A percentile compares a stretch with the other conserved stretches of the same genome.
Conservation (phyloP, 176 grass and related monocot species). For the Oryza longistaminata region DNA sequence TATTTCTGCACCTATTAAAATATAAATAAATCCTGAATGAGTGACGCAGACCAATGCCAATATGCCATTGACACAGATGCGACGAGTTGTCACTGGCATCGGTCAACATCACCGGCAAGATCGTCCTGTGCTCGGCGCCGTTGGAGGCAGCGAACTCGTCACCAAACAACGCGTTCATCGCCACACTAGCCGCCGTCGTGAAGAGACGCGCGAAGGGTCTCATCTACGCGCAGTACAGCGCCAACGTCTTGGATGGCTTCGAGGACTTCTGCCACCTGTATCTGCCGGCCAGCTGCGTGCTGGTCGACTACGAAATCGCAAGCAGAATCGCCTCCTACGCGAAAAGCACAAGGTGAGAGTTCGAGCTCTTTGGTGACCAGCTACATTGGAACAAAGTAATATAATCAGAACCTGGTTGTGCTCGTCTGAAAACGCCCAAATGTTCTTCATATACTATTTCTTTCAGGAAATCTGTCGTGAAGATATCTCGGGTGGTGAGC, state of each 20-base stretch:
- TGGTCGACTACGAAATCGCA: slow-evolving; percentile 7
- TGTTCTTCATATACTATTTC: neutral
- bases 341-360: neutral
- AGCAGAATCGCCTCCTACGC: neutral
- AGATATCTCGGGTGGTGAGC: neutral
- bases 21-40: too few species aligned
- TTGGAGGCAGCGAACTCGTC: too few species aligned
- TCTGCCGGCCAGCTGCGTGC: neutral
- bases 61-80: neutral
- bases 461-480: neutral
- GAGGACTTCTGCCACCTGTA: neutral
- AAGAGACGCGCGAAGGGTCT: neutral
- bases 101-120: slow-evolving; percentile 18
- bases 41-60: too few species aligned
- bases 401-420: too few species aligned
- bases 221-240: slow-evolving; percentile 12
- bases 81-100: neutral
- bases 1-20: too few species aligned
- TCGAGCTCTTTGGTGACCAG: too few species aligned
- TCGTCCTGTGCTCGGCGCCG: slow-evolving; percentile 24
- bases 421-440: neutral
- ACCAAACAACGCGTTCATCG: too few species aligned
- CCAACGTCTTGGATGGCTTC: neutral
- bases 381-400: too few species aligned
- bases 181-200: too few species aligned